Evolutionary conservation across 192 early-diverging fungal species (phyloP).

Genomic region (Linnemannia exigua): DNA sequence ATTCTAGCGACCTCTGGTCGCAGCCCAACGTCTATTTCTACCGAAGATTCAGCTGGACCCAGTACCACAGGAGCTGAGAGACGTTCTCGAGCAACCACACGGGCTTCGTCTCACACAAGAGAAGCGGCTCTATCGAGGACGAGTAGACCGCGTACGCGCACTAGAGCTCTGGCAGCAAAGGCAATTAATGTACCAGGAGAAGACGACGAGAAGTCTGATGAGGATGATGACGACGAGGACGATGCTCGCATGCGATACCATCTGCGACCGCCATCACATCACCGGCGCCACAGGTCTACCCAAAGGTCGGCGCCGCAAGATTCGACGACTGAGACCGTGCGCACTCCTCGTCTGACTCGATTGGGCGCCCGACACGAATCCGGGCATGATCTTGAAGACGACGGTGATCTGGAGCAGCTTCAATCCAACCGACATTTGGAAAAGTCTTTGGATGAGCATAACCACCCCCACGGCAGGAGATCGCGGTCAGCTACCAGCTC

Average conservation of each 20-base stretch:
- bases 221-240: constrained; percentile 49
- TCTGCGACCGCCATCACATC: constrained; percentile 38
- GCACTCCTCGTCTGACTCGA: constrained; percentile 47
- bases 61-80: constrained; percentile 11
- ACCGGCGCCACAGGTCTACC: constrained; percentile 30
- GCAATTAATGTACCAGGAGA: constrained; percentile 26
- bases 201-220: constrained; percentile 31
- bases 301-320: constrained; percentile 14
- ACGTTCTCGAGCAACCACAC: constrained; percentile 37
- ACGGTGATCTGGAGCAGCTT: constrained; percentile 26
- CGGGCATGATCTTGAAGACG: constrained; percentile 44
- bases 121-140: constrained; percentile 28
- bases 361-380: constrained; percentile 55
- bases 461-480: constrained; percentile 28
- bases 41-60: constrained; percentile 9
- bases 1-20: constrained; percentile 10
- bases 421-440: constrained; percentile 23
- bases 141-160: constrained; percentile 31
- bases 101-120: constrained; percentile 42
- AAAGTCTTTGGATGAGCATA: not conserved
- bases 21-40: constrained; percentile 27
- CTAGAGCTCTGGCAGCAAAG: constrained; percentile 35
- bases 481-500: constrained; percentile 49
- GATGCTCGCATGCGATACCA: constrained; percentile 34
- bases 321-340: not conserved